Evolutionary conservation across 352 stramenopile species (phyloP).

Genomic region (Phytophthora fragariaefolia): DNA sequence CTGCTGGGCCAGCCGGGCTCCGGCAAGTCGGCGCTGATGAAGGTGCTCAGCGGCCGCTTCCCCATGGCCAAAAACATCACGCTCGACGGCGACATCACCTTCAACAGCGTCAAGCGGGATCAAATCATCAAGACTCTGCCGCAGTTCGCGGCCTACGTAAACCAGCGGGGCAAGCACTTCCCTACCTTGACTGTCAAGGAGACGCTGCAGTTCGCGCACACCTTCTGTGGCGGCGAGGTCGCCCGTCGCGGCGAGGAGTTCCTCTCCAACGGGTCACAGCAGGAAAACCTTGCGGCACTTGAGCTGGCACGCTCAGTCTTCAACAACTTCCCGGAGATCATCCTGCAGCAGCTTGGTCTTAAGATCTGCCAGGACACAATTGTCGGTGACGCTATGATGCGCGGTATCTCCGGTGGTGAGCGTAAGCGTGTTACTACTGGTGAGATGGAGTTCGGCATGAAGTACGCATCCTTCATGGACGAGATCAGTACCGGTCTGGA

Average conservation of each 20-base stretch:
- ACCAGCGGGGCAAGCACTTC: constrained; percentile 57
- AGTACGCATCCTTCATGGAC: constrained; percentile 81
- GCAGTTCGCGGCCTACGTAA: constrained; percentile 57
- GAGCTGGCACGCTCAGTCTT: constrained; percentile 14
- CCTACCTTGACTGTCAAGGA: constrained; percentile 58
- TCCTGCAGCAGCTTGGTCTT: constrained; percentile 34
- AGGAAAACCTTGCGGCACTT: constrained; percentile 22
- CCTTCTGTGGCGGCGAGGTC: constrained; percentile 40
- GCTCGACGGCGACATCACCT: constrained; percentile 43
- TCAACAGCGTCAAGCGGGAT: constrained; percentile 42
- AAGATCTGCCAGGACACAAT: constrained; percentile 62
- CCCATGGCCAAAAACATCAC: constrained; percentile 43
- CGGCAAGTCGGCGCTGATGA: constrained; percentile 50
- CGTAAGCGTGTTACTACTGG: constrained; percentile 57
- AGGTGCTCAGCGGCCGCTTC: constrained; percentile 51
- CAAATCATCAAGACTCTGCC: constrained; percentile 43
- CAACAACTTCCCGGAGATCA: constrained; percentile 19
- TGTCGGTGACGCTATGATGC: constrained; percentile 57
- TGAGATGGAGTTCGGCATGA: constrained; percentile 80
- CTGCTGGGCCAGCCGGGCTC: constrained; percentile 44
- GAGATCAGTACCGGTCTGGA: constrained; percentile 86
- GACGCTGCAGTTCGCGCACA: constrained; percentile 57
- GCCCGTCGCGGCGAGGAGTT: constrained; percentile 16
- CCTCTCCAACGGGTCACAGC: constrained; percentile 9
- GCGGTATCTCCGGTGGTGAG: constrained; percentile 72